Evolutionary conservation across 2,329 filamentous ascomycete genomes (phyloP), one percentile per base, ranked within the genome.

Genomic region (Apiospora saccharicola): DNA sequence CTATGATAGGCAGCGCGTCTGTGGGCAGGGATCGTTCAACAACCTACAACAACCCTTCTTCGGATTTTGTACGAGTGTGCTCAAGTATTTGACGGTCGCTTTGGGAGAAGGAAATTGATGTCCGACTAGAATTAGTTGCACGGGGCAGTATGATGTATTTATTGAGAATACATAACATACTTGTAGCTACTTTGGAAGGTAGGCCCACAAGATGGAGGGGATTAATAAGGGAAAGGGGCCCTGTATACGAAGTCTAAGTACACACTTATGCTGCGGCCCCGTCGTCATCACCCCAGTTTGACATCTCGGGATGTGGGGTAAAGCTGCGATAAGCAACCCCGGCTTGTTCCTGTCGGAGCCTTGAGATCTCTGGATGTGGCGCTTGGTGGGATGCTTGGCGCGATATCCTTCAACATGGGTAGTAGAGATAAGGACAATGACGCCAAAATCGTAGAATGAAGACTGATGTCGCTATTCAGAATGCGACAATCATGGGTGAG

Each of bases 271-370:
- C 19, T 41, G 30, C 57, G 34, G 57, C 34, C 57, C 57, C 34
- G 13, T 41, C 57, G 19, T 41, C 34, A 64, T 41, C 30, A 64
- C 57, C 57, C 57, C 57, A 22, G 53, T 61, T 37, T 34, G 34
- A 13, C 34, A 41, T 41, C 19, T 37, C 57, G 57, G 57, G 57
- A 64, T 64, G 57, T 64, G 57, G 57, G 57, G 57, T 64, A n/a
- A n/a, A 61, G 30, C 53, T n/a, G 34, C 19, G 57, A 64, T 64
- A 64, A 64, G 34, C 26, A 22, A 64, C 57, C 57, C 30, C 34
- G 10, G 57, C 34, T 64, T 41, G 53, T 61, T 61, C 53, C 53
- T 61, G 30, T 22, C 53, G 26, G 34, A 16, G 30, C 53, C 57
- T 41, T 34, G n/a, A 41, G 57, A 64, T 41, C 57, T 41, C 22